phyloP scores from a whole-genome alignment of 2,329 filamentous ascomycete genomes.

The Ophiostoma pallidulum region DNA sequence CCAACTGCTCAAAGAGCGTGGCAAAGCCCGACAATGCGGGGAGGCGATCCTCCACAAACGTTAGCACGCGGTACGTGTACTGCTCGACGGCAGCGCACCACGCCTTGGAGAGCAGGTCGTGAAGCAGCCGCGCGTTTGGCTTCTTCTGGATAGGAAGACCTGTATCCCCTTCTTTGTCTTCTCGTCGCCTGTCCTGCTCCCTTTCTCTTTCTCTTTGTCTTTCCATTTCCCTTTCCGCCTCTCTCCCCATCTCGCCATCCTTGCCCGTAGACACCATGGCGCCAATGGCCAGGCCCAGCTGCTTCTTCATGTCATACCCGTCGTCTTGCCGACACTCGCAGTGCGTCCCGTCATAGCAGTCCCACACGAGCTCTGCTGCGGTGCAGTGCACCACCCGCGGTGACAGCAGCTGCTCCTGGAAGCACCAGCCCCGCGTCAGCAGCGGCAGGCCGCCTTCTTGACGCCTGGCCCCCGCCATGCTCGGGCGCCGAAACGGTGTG shows the following conservation, averaged over 20 bases:
- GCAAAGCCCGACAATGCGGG: not conserved
- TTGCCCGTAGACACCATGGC: too few relatives aligned
- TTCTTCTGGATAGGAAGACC: not conserved
- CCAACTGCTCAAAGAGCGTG: not conserved
- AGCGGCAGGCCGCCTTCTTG: not conserved
- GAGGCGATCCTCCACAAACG: not conserved
- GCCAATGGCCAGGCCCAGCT: not conserved
- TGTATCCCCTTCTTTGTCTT: not conserved
- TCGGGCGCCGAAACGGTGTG: not conserved
- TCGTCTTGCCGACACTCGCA: not conserved
- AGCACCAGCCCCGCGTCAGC: slow-evolving; percentile 3
- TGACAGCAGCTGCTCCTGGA: slow-evolving; percentile 7
- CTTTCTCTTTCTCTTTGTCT: too few relatives aligned
- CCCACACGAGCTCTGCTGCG: slow-evolving; percentile 1
- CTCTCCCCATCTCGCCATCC: too few relatives aligned
- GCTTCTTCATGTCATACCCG: not conserved
- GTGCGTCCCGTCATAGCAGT: not conserved
- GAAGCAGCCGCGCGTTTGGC: too few relatives aligned
- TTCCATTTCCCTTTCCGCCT: too few relatives aligned
- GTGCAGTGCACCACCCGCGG: slow-evolving; percentile 4
- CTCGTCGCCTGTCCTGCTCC: too few relatives aligned
- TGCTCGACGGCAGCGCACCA: not conserved
- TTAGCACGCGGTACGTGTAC: not conserved
- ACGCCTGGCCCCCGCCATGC: not conserved
- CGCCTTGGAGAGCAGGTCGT: not conserved